Conservation (phyloP, 805 yeast genomes). For the Pichia cephalocereana region DNA sequence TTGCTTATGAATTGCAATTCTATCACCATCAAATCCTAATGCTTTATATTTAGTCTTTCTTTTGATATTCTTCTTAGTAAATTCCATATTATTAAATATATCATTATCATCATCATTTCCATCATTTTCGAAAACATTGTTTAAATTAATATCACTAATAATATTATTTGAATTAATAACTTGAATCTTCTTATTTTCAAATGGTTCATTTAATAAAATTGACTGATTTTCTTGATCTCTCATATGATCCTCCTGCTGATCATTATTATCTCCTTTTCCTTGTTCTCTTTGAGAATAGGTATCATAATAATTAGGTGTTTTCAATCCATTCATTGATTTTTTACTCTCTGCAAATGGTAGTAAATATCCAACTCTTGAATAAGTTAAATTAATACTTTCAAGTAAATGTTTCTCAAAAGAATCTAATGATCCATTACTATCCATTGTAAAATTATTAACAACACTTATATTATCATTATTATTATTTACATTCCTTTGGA, state of each 20-base stretch:
- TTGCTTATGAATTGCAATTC: neutral
- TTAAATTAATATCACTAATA: too few relatives aligned
- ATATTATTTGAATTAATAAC: too few relatives aligned
- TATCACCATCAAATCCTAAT: neutral
- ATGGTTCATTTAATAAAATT: too few relatives aligned
- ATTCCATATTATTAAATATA: neutral
- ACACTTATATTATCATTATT: neutral
- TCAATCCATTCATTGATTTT: neutral
- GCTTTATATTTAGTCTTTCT: neutral
- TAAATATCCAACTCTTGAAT: neutral
- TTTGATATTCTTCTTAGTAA: neutral
- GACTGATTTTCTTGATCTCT: neutral
- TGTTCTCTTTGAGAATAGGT: too few relatives aligned
- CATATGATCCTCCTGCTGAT: neutral
- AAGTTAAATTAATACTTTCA: neutral
- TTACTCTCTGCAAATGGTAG: neutral
- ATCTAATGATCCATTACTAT: neutral
- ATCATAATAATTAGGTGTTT: neutral
- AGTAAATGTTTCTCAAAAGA: slow-evolving; percentile 1
- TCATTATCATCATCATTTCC: neutral
- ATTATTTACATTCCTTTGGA: neutral
- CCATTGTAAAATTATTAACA: neutral
- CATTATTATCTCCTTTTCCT: too few relatives aligned
- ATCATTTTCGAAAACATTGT: neutral
- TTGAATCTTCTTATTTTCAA: too few relatives aligned